Base-by-base conservation (phyloP, 78 protist genomes). In the Diacronema lutheri region DNA sequence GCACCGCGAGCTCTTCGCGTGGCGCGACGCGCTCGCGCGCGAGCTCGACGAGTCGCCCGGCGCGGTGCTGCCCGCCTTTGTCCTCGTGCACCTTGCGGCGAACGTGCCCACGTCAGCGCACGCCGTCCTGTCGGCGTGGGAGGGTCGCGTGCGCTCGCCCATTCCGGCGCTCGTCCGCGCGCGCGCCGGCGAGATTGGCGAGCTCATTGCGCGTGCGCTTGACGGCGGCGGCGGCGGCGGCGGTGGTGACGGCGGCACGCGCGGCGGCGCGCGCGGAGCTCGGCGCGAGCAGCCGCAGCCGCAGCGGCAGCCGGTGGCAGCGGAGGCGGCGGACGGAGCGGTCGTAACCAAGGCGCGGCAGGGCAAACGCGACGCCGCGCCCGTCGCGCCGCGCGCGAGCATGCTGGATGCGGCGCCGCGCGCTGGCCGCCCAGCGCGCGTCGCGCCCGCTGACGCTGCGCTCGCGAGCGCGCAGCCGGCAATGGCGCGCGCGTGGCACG, bases 1-100 rank as follows among this genome's bases (percentile, higher is more conserved):
- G 33, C 84, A 38, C 57, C 65, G 50, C 41, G 64, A 56, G n/a
- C 84, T 79, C 38, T 79, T 33, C 12, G 26, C 3, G 55, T 79
- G 84, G 84, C 65, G 84, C 37, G 84, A 79, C 50, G 68, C 20
- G 26, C 10, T 37, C 21, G 84, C 84, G 56, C 41, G 84, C 19
- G n/a, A 25, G 55, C 41, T 37, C 41, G 84, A 79, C 68, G 84
- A 79, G 68, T 25, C 38, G n/a, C 9, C 37, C 23, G 20, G 11
- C 20, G 55, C 37, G 35, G 84, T 79, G 46, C 29, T 79, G 13
- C 44, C 84, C 20, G 56, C 55, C 44, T 68, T 20, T 46, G 14
- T 1, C 19, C 84, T 79, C 10, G 44, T 56, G 19, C 0, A 29
- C 38, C 84, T 79, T 14, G 84, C 68, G 68, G 29, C 4, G 60